Percentiles rank a stretch among this genome's conserved stretches.
These are phyloP conservation scores for Onygenales sp. DNA, from an alignment of 2,329 filamentous ascomycete genomes.

Conservation along the genomic window DNA sequence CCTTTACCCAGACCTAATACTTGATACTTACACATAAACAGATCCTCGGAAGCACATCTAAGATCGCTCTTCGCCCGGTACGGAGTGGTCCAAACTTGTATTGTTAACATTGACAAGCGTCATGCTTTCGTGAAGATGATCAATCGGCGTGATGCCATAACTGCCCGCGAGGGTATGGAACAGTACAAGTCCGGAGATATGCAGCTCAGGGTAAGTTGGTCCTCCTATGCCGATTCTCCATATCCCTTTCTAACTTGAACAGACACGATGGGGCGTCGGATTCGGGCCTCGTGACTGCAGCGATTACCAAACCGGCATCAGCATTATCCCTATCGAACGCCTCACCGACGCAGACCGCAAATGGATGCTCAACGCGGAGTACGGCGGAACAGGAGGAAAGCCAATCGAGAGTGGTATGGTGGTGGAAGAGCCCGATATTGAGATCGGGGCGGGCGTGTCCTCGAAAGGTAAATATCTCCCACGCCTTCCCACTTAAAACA, in stretches of 20 bases:
- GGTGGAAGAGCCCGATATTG: conserved; percentile 95
- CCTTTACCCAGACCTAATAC: background rate
- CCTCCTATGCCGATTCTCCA: background rate
- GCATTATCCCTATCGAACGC: conserved; percentile 82
- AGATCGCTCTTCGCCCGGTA: conserved; percentile 70
- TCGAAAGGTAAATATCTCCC: conserved; percentile 57
- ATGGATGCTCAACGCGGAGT: conserved; percentile 92
- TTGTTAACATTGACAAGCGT: conserved; percentile 95
- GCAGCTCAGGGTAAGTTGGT: conserved; percentile 55
- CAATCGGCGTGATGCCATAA: conserved; percentile 72
- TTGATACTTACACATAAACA: conserved; percentile 25
- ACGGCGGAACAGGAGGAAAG: conserved; percentile 79
- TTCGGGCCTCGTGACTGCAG: conserved; percentile 96
- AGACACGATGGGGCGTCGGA: conserved; percentile 95
- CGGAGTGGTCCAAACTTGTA: conserved; percentile 90
- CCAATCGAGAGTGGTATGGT: conserved; percentile 74
- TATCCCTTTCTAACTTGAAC: conserved; percentile 18
- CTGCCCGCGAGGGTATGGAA: conserved; percentile 82
- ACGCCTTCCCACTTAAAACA: background rate
- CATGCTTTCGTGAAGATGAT: conserved; percentile 99
- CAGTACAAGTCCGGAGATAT: conserved; percentile 61
- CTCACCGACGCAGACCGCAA: conserved; percentile 94
- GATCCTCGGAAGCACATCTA: conserved; percentile 71
- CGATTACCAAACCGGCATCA: conserved; percentile 86
- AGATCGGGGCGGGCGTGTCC: conserved; percentile 93